Evolutionary conservation across 768 basidiomycete species (phyloP), one percentile per base, ranked within the genome.

Genomic region (Pleurotus giganteus): DNA sequence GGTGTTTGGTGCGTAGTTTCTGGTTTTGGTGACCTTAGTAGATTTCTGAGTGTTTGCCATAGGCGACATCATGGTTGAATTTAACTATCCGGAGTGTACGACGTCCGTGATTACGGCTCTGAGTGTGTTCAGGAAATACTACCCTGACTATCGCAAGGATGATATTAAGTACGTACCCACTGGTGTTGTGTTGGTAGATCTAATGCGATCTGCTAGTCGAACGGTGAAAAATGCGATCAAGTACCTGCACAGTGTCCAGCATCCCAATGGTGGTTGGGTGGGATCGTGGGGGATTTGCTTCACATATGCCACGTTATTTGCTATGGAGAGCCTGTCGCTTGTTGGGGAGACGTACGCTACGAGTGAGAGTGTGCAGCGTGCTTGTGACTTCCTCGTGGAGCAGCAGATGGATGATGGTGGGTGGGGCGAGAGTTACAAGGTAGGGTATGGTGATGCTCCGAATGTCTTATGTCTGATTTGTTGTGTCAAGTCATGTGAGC

Each of bases 381-480:
- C 94, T 2, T 98, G 96, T 63, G 79, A 86, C 28, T 98, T 96
- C 71, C 69, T 99, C 27, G 63, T 95, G 36, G 65, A 76, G 26
- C 93, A 92, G 65, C 96, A 98, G 67, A 82, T 89, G 64, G 74
- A 72, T 8, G 97, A 98, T 63, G 96, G 96, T 17, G 96, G 96
- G 0, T 99, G 97, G 95, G 97, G 97, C 15, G 97, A 98, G 72
- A 98, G 93, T 61, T 98, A 94, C 71, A 89, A 91, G 85, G 96
- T 93, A 76, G 57, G 37, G 15, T 3, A 32, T 19, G 53, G 28
- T n/a, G 43, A 19, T 11, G 39, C 19, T 31, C n/a, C n/a, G n/a
- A n/a, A n/a, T n/a, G n/a, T n/a, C n/a, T n/a, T n/a, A n/a, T n/a
- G n/a, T n/a, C n/a, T n/a, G n/a, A n/a, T n/a, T n/a, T n/a, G n/a